Conservation (phyloP, 495 filamentous ascomycete genomes). For the Xylaria bambusicola region DNA sequence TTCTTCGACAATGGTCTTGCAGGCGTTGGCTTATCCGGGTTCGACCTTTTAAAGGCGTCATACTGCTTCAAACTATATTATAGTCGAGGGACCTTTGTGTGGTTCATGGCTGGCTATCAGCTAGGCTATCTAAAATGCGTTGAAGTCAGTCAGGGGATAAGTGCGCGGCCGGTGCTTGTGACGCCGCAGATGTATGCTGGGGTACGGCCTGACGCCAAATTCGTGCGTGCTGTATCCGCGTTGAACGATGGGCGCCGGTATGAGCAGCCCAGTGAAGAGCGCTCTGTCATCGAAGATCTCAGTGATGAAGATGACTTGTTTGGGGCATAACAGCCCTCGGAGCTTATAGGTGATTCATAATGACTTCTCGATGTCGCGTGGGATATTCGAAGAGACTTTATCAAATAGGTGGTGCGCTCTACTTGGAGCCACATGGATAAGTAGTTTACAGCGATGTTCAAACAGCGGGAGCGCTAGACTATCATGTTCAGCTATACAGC, state of each 20-base stretch:
- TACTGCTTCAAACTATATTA: slow-evolving; percentile 53
- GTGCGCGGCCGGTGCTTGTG: slow-evolving; percentile 28
- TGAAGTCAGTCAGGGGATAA: slow-evolving; percentile 17
- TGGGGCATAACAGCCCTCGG: background rate
- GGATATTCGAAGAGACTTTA: too few relatives aligned
- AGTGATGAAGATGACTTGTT: slow-evolving; percentile 14
- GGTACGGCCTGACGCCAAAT: slow-evolving; percentile 42
- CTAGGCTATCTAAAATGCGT: slow-evolving; percentile 65
- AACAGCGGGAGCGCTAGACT: too few relatives aligned
- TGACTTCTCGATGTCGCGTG: too few relatives aligned
- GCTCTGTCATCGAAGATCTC: slow-evolving; percentile 3
- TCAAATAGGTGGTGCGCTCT: too few relatives aligned
- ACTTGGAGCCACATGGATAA: too few relatives aligned
- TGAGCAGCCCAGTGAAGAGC: slow-evolving; percentile 21
- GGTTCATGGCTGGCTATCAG: slow-evolving; percentile 65
- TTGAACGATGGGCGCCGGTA: slow-evolving; percentile 16
- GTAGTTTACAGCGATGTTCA: too few relatives aligned
- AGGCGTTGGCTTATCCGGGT: slow-evolving; percentile 47
- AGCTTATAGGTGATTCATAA: too few relatives aligned
- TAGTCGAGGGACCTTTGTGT: slow-evolving; percentile 46
- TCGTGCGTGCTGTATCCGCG: slow-evolving; percentile 25
- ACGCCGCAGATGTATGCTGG: slow-evolving; percentile 50
- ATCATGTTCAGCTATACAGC: too few relatives aligned
- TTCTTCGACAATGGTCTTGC: slow-evolving; percentile 49
- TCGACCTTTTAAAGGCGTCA: slow-evolving; percentile 65